Conservation (phyloP, 75 land plant genomes). For the Sequoiadendron giganteum region DNA sequence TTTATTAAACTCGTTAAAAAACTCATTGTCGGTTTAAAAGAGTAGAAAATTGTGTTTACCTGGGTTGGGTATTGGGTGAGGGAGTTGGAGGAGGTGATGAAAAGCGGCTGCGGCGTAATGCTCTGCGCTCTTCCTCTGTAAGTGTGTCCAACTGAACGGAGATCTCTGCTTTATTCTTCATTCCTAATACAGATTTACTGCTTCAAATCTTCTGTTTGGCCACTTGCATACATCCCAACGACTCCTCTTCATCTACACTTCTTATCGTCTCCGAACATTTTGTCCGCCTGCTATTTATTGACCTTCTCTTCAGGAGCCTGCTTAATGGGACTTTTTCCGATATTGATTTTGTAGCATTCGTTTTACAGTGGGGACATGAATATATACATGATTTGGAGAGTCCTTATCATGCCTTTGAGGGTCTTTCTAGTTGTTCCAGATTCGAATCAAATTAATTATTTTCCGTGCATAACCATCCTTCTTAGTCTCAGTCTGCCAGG, state of each 20-base stretch:
- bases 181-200: background rate
- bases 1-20: background rate
- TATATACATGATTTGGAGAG: background rate
- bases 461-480: too few species aligned
- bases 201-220: background rate
- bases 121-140: conserved; percentile 83
- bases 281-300: background rate
- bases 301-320: background rate
- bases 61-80: conserved; percentile 17
- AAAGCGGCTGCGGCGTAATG: conserved; percentile 85
- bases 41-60: conserved; percentile 15
- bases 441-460: background rate
- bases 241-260: background rate
- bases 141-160: conserved; percentile 30
- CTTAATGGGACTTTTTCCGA: background rate
- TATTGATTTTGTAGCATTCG: background rate
- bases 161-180: background rate
- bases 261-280: background rate
- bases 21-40: background rate
- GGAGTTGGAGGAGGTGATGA: conserved; percentile 60
- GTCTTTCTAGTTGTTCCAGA: background rate
- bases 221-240: background rate
- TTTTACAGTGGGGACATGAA: background rate
- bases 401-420: background rate
- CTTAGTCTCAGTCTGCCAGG: too few species aligned